Percentiles rank a stretch among this genome's conserved stretches.
Conservation (phyloP, 305 asterid genomes). For the Fraxinus nigra region DNA sequence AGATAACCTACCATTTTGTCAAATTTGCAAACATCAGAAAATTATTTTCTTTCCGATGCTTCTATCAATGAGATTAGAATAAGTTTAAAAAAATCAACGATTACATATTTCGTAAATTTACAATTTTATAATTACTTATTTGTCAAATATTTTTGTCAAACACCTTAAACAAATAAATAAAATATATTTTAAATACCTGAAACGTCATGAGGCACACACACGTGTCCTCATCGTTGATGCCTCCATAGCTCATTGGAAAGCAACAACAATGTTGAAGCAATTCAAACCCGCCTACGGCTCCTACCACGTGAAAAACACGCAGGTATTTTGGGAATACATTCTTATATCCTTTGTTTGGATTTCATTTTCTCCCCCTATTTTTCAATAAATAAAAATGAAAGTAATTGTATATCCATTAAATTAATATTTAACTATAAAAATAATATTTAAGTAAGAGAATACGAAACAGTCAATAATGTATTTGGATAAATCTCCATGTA, state of each 20-base stretch:
- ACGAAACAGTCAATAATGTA: too few relatives aligned
- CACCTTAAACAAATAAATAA: not conserved
- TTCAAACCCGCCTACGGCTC: not conserved
- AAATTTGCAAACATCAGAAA: not conserved
- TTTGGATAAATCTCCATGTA: too few relatives aligned
- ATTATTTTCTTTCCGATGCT: not conserved
- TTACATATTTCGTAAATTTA: too few relatives aligned
- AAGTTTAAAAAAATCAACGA: not conserved
- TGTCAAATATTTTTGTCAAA: too few relatives aligned
- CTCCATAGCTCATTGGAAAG: not conserved
- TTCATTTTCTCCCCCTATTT: not conserved
- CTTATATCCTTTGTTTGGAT: not conserved
- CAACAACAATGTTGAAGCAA: not conserved
- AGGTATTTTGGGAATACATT: too few relatives aligned
- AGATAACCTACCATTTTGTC: not conserved
- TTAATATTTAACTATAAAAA: too few relatives aligned
- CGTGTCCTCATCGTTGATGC: conserved; percentile 22
- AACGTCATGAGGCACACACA: conserved; percentile 27
- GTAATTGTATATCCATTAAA: not conserved
- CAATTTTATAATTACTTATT: not conserved
- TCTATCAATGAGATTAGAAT: not conserved
- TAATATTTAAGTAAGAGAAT: too few relatives aligned
- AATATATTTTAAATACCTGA: not conserved
- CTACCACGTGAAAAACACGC: not conserved
- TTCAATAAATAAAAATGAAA: not conserved